phyloP scores from a whole-genome alignment of 1,139 yeast species.

The Sugiyamaella pinicola region DNA sequence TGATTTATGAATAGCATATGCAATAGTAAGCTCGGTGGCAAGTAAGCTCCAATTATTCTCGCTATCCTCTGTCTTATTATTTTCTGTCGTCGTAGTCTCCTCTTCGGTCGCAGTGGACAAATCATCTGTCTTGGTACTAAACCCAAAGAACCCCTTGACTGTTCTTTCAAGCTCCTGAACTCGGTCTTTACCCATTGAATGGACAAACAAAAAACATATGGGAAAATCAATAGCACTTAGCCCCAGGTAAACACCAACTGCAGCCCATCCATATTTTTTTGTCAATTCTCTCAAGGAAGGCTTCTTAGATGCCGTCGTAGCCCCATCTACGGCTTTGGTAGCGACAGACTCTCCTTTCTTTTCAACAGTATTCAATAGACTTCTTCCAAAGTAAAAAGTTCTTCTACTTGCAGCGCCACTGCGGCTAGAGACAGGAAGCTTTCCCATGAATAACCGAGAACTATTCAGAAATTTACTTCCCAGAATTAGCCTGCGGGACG shows the following conservation, averaged over 20 bases:
- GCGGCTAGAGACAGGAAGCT: background rate
- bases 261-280: slow-evolving; percentile 89
- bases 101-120: slow-evolving; percentile 33
- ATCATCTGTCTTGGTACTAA: slow-evolving; percentile 34
- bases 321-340: background rate
- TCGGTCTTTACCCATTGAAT: slow-evolving; percentile 79
- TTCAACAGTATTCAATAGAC: slow-evolving; percentile 4
- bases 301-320: background rate
- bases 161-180: slow-evolving; percentile 67
- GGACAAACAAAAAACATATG: slow-evolving; percentile 77
- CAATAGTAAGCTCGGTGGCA: slow-evolving; percentile 78
- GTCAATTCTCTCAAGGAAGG: slow-evolving; percentile 60
- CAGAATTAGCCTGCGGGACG: background rate
- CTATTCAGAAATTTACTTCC: background rate
- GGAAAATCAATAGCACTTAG: slow-evolving; percentile 78
- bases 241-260: slow-evolving; percentile 78
- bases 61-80: background rate
- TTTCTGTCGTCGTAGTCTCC: slow-evolving; percentile 17
- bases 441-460: background rate
- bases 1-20: slow-evolving; percentile 91
- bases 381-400: slow-evolving; percentile 14
- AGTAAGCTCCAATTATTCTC: slow-evolving; percentile 45
- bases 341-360: slow-evolving; percentile 1
- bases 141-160: slow-evolving; percentile 50
- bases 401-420: background rate